These are phyloP conservation scores for Zygosaccharomyces lentus DNA, from an alignment of 805 yeast species.

Conservation along the genomic window DNA sequence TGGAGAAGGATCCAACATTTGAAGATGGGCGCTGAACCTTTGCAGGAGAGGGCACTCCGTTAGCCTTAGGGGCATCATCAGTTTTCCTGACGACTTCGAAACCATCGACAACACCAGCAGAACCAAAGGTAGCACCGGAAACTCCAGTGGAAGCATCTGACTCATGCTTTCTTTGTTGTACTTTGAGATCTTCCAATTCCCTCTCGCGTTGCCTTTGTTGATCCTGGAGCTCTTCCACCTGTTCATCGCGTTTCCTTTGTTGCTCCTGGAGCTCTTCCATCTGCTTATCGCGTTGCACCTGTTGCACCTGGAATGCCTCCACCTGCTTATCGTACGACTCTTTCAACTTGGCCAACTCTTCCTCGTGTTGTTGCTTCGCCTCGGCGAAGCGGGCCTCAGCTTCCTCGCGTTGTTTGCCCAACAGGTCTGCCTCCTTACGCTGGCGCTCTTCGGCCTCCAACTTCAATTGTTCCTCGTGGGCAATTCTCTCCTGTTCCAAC, in stretches of 20 bases:
- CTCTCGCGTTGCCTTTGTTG: slow-evolving; percentile 13
- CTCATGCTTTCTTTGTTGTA: slow-evolving; percentile 7
- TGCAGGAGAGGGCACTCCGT: neutral
- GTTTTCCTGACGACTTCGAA: neutral
- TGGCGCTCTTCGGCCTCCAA: slow-evolving; percentile 27
- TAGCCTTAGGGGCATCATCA: neutral
- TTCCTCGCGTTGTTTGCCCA: slow-evolving; percentile 27
- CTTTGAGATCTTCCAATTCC: slow-evolving; percentile 17
- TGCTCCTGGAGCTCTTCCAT: slow-evolving; percentile 17
- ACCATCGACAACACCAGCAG: neutral
- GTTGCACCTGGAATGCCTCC: slow-evolving; percentile 14
- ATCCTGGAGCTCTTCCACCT: slow-evolving; percentile 17
- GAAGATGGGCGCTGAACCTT: neutral
- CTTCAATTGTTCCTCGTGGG: slow-evolving; percentile 26
- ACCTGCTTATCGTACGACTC: slow-evolving; percentile 21
- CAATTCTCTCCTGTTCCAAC: slow-evolving; percentile 26
- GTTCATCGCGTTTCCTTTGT: slow-evolving; percentile 13
- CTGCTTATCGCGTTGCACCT: slow-evolving; percentile 14
- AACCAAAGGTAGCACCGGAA: neutral
- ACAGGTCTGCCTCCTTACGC: slow-evolving; percentile 22
- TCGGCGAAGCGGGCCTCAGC: slow-evolving; percentile 19
- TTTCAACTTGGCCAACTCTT: slow-evolving; percentile 20
- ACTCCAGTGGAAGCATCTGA: neutral
- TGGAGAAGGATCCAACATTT: neutral
- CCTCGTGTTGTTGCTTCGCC: slow-evolving; percentile 21